These are phyloP conservation scores for Botrytis elliptica DNA, from an alignment of 2,329 filamentous ascomycete species.

Conservation along the genomic window DNA sequence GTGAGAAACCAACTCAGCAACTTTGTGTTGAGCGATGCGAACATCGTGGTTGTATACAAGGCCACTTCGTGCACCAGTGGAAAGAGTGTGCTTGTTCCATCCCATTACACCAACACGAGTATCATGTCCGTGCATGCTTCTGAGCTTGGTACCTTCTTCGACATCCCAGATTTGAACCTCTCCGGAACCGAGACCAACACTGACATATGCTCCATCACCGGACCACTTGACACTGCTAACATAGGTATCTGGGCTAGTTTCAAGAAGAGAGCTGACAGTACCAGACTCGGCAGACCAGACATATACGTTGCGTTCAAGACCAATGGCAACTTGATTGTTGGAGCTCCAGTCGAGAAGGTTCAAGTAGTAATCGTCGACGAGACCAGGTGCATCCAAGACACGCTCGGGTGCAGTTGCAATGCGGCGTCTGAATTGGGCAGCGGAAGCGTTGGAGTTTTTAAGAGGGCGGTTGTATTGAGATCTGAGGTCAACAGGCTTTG, in stretches of 20 bases:
- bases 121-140: conserved; percentile 98
- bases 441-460: conserved; percentile 69
- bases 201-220: conserved; percentile 92
- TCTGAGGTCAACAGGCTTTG: conserved; percentile 94
- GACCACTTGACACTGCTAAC: conserved; percentile 99
- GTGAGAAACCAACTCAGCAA: conserved; percentile 94
- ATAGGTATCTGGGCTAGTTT: conserved; percentile 88
- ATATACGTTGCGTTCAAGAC: conserved; percentile 94
- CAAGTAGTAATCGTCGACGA: conserved; percentile 98
- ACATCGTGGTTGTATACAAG: conserved; percentile 99
- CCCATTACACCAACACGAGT: conserved; percentile 97
- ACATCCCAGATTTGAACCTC: conserved; percentile 99
- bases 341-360: conserved; percentile 99
- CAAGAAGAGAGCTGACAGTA: conserved; percentile 81
- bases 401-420: conserved; percentile 94
- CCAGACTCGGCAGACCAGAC: conserved; percentile 97
- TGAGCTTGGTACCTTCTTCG: conserved; percentile 89
- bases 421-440: conserved; percentile 85
- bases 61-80: conserved; percentile 89
- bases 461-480: conserved; percentile 97
- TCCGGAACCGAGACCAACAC: conserved; percentile 89
- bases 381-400: conserved; percentile 90
- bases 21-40: conserved; percentile 95
- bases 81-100: conserved; percentile 98
- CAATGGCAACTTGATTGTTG: conserved; percentile 96